phyloP scores from a whole-genome alignment of 345 rosid species.

The Aurinia saxatilis region DNA sequence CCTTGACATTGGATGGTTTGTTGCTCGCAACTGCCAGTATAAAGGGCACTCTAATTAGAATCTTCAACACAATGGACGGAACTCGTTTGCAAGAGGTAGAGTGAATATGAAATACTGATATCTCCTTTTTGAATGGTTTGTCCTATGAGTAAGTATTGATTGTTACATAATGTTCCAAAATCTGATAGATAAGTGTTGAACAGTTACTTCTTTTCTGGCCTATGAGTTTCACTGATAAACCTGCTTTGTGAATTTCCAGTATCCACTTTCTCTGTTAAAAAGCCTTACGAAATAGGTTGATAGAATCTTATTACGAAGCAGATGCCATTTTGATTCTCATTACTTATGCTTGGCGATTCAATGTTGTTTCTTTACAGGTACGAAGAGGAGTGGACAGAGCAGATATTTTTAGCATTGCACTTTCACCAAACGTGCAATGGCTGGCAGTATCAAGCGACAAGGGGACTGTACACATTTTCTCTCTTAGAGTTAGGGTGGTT shows the following conservation, averaged over 20 bases:
- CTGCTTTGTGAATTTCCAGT: not conserved
- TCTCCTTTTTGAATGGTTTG: not conserved
- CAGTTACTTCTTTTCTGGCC: not conserved
- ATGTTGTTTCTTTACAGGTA: conserved; percentile 38
- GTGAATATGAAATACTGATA: not conserved
- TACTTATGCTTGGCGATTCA: not conserved
- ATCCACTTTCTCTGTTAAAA: not conserved
- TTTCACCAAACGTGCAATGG: conserved; percentile 75
- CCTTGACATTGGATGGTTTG: conserved; percentile 77
- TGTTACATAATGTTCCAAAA: not conserved
- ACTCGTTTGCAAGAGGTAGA: conserved; percentile 79
- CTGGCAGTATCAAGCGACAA: conserved; percentile 83
- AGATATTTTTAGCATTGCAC: conserved; percentile 69
- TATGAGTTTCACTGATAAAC: not conserved
- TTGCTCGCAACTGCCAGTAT: conserved; percentile 90
- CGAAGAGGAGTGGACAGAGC: conserved; percentile 88
- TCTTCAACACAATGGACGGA: conserved; percentile 91
- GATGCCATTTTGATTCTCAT: not conserved
- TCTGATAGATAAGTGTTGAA: not conserved
- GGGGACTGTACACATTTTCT: conserved; percentile 79
- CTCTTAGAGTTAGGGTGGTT: conserved; percentile 73
- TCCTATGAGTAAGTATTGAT: not conserved
- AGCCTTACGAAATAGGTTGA: not conserved
- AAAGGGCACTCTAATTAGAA: conserved; percentile 80
- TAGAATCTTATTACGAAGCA: not conserved